These are phyloP conservation scores for Chalara sp. DNA, from an alignment of 2,329 filamentous ascomycete species.

Conservation along the genomic window DNA sequence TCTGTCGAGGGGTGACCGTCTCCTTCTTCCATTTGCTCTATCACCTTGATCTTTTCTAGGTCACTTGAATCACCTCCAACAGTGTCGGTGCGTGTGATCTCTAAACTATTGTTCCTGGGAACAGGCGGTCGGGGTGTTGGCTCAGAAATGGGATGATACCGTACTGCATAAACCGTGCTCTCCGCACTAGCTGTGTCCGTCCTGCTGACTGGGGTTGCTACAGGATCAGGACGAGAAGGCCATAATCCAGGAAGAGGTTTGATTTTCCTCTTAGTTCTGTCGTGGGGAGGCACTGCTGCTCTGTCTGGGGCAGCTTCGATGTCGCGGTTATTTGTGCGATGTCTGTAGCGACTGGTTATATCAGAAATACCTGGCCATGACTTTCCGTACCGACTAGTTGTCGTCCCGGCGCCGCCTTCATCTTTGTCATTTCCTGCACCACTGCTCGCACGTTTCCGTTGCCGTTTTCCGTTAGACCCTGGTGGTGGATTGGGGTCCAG, in stretches of 20 bases:
- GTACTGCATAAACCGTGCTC: slow-evolving; percentile 56
- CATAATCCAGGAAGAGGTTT: slow-evolving; percentile 29
- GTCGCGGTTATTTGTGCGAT: slow-evolving; percentile 13
- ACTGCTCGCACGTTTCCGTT: slow-evolving; percentile 11
- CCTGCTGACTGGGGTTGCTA: slow-evolving; percentile 50
- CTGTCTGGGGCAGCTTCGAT: slow-evolving; percentile 12
- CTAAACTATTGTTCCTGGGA: slow-evolving; percentile 19
- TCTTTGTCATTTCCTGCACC: slow-evolving; percentile 16
- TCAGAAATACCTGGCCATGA: slow-evolving; percentile 37
- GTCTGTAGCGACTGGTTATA: slow-evolving; percentile 19
- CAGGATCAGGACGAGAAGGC: slow-evolving; percentile 49
- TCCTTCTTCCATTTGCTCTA: slow-evolving; percentile 12
- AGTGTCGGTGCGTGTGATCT: slow-evolving; percentile 7
- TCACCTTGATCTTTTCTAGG: slow-evolving; percentile 1
- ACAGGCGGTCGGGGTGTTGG: slow-evolving; percentile 12
- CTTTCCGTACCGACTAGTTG: slow-evolving; percentile 18
- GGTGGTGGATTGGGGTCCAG: slow-evolving; percentile 55
- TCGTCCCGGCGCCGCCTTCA: slow-evolving; percentile 8
- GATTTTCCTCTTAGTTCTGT: slow-evolving; percentile 9
- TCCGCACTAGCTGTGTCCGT: slow-evolving; percentile 58
- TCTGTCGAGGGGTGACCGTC: slow-evolving; percentile 1
- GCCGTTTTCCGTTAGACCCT: slow-evolving; percentile 18
- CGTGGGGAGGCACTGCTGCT: slow-evolving; percentile 1
- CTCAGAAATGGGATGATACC: slow-evolving; percentile 51
- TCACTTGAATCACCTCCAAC: slow-evolving; percentile 16